These are phyloP conservation scores for Cudoniella acicularis DNA, from an alignment of 495 filamentous ascomycete genomes.

Conservation along the genomic window DNA sequence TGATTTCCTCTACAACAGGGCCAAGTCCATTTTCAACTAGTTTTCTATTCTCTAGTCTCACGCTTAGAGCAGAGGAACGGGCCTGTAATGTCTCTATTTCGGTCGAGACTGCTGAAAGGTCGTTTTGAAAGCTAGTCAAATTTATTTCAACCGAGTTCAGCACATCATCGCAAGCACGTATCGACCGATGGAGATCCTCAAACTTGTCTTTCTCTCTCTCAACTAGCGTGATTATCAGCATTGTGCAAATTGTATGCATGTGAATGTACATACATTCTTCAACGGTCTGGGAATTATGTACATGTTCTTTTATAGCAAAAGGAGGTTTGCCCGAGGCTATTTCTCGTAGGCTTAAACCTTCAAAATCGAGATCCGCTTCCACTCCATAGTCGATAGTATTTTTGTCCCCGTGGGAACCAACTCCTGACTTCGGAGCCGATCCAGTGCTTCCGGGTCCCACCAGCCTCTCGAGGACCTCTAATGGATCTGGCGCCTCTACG, in stretches of 20 bases:
- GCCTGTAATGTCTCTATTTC: conserved; percentile 93
- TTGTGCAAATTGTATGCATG: too few relatives aligned
- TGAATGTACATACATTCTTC: conserved; percentile 67
- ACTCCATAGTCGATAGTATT: conserved; percentile 14
- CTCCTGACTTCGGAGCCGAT: conserved; percentile 13
- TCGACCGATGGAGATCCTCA: conserved; percentile 86
- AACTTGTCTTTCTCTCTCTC: conserved; percentile 85
- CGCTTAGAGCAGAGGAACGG: conserved; percentile 77
- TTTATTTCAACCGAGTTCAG: conserved; percentile 90
- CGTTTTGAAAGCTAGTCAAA: conserved; percentile 85
- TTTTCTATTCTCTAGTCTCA: conserved; percentile 84
- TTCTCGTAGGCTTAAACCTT: conserved; percentile 66
- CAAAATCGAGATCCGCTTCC: conserved; percentile 70
- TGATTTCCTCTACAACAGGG: conserved; percentile 88
- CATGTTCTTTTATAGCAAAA: conserved; percentile 35
- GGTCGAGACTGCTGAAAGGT: conserved; percentile 84
- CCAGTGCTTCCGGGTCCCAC: conserved; percentile 46
- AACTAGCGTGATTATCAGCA: too few relatives aligned
- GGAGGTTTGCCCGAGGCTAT: conserved; percentile 49
- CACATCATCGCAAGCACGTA: conserved; percentile 87
- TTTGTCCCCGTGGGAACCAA: conserved; percentile 19
- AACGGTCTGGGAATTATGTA: conserved; percentile 61
- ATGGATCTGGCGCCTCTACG: conserved; percentile 61
- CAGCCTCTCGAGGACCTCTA: conserved; percentile 68
- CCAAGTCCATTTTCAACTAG: conserved; percentile 84